A percentile compares a stretch with the other conserved stretches of the same genome.
Conservation (phyloP, 2,329 filamentous ascomycete genomes). For the Fusarium sp. region DNA sequence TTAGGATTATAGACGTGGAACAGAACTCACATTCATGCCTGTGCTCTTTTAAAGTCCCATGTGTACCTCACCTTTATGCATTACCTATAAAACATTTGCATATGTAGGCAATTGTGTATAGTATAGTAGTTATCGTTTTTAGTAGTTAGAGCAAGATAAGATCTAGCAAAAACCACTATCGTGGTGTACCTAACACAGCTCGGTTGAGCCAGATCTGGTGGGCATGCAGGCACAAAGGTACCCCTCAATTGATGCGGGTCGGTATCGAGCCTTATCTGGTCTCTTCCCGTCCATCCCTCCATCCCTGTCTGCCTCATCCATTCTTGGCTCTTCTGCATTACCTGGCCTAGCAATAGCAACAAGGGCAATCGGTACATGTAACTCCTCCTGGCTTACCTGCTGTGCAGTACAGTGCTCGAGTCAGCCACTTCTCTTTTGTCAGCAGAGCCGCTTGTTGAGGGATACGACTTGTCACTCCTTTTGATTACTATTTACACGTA, state of each 20-base stretch:
- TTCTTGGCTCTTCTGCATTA: constrained; percentile 34
- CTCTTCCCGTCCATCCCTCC: not conserved
- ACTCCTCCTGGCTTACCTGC: not conserved
- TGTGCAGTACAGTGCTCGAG: constrained; percentile 11
- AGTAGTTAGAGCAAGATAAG: constrained; percentile 1
- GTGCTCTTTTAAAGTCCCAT: not conserved
- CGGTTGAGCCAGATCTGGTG: not conserved
- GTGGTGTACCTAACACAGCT: constrained; percentile 21
- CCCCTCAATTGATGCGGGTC: constrained; percentile 15
- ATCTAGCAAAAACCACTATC: not conserved
- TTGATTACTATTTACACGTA: constrained; percentile 23
- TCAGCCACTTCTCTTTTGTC: constrained; percentile 29
- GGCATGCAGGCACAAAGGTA: constrained; percentile 21
- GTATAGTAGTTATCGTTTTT: not conserved
- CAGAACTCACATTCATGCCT: not conserved
- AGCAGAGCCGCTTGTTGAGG: constrained; percentile 29
- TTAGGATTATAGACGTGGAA: not conserved
- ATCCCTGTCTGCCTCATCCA: not conserved
- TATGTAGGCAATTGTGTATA: not conserved
- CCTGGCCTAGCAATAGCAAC: constrained; percentile 29
- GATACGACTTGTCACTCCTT: constrained; percentile 21
- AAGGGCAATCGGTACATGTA: not conserved
- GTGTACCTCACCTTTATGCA: not conserved
- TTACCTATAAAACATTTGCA: not conserved
- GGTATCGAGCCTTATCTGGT: constrained; percentile 5